phyloP scores from a whole-genome alignment of 305 asterid species.

The Solanum hybrid region DNA sequence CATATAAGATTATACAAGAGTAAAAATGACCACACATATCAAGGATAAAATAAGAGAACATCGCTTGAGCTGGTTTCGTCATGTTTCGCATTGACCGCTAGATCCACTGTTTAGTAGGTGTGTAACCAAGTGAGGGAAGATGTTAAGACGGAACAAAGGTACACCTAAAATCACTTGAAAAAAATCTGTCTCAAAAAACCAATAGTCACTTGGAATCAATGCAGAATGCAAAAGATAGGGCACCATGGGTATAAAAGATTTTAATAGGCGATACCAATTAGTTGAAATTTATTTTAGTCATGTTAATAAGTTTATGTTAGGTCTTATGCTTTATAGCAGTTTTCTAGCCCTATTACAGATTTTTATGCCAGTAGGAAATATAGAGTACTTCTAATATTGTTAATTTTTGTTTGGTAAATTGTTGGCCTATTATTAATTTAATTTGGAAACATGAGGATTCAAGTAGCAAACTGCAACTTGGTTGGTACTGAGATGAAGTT shows the following conservation, averaged over 20 bases:
- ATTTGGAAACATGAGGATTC: neutral
- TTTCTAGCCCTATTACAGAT: neutral
- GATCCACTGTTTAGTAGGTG: neutral
- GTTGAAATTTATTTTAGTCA: neutral
- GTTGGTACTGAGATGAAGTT: neutral
- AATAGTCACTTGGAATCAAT: neutral
- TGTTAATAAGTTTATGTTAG: neutral
- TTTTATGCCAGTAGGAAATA: neutral
- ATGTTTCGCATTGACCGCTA: neutral
- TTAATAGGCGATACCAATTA: neutral
- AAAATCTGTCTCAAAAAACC: neutral
- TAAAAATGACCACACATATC: neutral
- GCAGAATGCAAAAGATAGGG: neutral
- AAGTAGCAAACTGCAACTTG: neutral
- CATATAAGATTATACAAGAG: neutral
- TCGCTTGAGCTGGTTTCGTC: neutral
- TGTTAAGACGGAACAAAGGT: neutral
- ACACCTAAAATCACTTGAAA: neutral
- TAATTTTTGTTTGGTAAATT: neutral
- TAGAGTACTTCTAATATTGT: neutral
- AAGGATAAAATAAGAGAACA: neutral
- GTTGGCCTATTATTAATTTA: neutral
- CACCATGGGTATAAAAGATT: neutral
- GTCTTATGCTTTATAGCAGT: neutral
- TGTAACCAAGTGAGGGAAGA: neutral